Conservation (phyloP, 148 eudicot species). For the Chenopodium album region DNA sequence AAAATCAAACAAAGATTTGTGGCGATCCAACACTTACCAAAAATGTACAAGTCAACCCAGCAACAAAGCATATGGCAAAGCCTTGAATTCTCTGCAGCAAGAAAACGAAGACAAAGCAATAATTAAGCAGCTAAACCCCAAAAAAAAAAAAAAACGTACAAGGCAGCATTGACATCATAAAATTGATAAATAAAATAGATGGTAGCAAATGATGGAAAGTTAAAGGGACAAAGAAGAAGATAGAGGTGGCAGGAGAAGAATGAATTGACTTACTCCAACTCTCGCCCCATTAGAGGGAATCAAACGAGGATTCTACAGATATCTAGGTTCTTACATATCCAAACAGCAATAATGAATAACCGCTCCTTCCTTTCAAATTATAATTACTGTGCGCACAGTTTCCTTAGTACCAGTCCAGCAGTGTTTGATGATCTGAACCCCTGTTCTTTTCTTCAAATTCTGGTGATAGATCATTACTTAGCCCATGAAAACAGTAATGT, state of each 20-base stretch:
- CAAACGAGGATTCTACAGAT: neutral
- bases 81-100: slow-evolving; percentile 78
- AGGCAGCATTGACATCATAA: neutral
- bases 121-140: neutral
- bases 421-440: neutral
- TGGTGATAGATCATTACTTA: neutral
- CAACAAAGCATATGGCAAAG: slow-evolving; percentile 79
- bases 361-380: neutral
- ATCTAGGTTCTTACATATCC: neutral
- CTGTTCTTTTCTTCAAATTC: neutral
- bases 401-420: neutral
- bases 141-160: neutral
- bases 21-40: slow-evolving; percentile 56
- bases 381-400: neutral
- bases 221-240: neutral
- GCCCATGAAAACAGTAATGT: neutral
- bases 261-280: neutral
- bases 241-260: neutral
- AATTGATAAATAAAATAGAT: neutral
- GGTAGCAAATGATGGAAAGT: neutral
- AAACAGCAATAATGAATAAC: neutral
- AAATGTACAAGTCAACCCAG: slow-evolving; percentile 84
- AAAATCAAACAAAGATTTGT: neutral
- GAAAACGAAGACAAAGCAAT: slow-evolving; percentile 14
- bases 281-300: neutral